Evolutionary conservation across 2,329 filamentous ascomycete species (phyloP), one percentile per base, ranked within the genome.

Genomic region (Fusarium sp.): DNA sequence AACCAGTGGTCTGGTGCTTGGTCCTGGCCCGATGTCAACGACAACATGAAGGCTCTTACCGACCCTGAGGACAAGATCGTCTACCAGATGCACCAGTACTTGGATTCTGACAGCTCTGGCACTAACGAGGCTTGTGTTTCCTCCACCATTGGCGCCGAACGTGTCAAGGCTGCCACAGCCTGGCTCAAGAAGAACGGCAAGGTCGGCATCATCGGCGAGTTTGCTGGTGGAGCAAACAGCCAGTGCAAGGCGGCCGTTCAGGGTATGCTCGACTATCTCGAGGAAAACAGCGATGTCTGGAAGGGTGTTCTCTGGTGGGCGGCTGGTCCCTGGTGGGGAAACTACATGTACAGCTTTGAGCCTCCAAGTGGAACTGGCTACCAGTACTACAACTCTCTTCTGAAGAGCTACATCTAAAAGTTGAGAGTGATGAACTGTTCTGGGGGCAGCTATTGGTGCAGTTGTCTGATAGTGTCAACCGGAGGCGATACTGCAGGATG

Each of bases 71-170:
- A 86, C 80, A 88, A 89, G 80, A 79, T 90, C 58, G 80, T 89
- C 67, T 90, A 88, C 79, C 85, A 90, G 82, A 90, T 90, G 88
- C 88, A 90, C 79, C 88, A 90, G 83, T 90, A 90, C 78, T 86
- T 90, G 14, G 88, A 90, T 82, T 77, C 80, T 1, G 88, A 90
- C 76, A 84, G 85, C 62, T 89, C 87, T 2, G 88, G 88, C 4
- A 90, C 88, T 1, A 81, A 80, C 11, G 66, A 80, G 0, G 72
- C 75, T 39, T 90, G 88, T 76, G 88, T 89, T 9, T 88, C 84
- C 29, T 76, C 79, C 13, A 86, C 84, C 4, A 86, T 90, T 64
- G 88, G 88, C 48, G 81, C 77, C 2, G 85, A 90, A 80, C 85
- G 88, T 24, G 68, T 90, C 29, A 78, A 79, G 6, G 84, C 80